Evolutionary conservation across 2,329 filamentous ascomycete species (phyloP).

Genomic region (Dothideomycetes sp.): DNA sequence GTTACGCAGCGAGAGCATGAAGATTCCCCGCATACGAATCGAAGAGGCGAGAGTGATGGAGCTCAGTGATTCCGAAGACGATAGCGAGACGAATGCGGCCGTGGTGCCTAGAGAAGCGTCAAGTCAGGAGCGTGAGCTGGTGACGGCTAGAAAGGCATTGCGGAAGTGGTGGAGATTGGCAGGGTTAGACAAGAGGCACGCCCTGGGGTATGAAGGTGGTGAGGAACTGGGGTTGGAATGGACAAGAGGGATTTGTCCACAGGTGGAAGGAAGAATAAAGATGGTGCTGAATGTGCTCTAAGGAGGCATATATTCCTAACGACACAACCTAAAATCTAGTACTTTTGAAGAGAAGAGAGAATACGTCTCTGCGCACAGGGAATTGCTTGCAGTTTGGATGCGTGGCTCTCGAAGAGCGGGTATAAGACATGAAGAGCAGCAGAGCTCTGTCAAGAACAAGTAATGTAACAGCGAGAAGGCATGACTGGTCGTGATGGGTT

Average conservation of each 20-base stretch:
- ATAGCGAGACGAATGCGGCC: conserved; percentile 25
- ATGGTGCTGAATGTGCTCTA: conserved; percentile 15
- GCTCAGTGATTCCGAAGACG: conserved; percentile 31
- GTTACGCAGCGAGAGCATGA: background rate
- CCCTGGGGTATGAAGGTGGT: conserved; percentile 46
- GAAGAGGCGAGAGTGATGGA: background rate
- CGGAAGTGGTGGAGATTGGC: conserved; percentile 64
- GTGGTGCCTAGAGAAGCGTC: conserved; percentile 36
- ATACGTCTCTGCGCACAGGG: too few relatives aligned
- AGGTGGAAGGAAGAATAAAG: conserved; percentile 64
- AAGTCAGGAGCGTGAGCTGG: conserved; percentile 43
- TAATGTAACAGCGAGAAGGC: too few relatives aligned
- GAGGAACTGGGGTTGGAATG: conserved; percentile 58
- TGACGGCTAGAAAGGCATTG: conserved; percentile 59
- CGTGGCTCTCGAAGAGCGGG: too few relatives aligned
- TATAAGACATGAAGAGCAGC: too few relatives aligned
- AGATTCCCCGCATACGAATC: background rate
- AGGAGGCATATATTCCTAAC: too few relatives aligned
- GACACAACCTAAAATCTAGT: too few relatives aligned
- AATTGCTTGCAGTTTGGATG: too few relatives aligned
- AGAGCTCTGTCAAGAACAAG: too few relatives aligned
- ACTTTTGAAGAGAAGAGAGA: too few relatives aligned
- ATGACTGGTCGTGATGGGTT: conserved; percentile 1
- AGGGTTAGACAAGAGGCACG: conserved; percentile 46
- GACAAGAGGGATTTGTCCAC: conserved; percentile 72